These are phyloP conservation scores for Epichloe gansuensis DNA, from an alignment of 2,329 filamentous ascomycete species.

Conservation along the genomic window DNA sequence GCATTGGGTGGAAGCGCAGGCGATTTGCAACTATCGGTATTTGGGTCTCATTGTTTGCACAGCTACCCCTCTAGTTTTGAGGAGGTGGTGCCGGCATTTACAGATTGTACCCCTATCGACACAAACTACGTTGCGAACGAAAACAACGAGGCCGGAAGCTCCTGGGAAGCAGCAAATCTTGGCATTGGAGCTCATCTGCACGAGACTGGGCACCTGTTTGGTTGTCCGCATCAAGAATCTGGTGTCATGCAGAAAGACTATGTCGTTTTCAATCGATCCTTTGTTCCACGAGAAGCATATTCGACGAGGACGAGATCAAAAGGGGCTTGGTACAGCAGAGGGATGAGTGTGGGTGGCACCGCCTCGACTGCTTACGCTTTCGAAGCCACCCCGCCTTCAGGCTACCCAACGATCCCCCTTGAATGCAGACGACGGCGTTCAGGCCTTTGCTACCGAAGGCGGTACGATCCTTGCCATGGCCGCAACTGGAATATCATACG, in stretches of 20 bases:
- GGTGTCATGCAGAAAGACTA: constrained; percentile 94
- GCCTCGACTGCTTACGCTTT: constrained; percentile 79
- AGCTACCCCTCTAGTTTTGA: constrained; percentile 84
- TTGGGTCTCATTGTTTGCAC: constrained; percentile 84
- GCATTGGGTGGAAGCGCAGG: constrained; percentile 65
- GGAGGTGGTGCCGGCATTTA: constrained; percentile 80
- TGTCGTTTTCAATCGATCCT: constrained; percentile 70
- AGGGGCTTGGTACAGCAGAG: constrained; percentile 62
- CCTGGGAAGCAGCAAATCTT: constrained; percentile 90
- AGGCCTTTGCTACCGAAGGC: constrained; percentile 75
- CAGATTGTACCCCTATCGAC: constrained; percentile 82
- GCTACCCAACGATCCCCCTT: constrained; percentile 61
- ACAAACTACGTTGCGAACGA: constrained; percentile 72
- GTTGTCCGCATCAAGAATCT: constrained; percentile 76
- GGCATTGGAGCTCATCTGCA: constrained; percentile 89
- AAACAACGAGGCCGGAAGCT: constrained; percentile 75
- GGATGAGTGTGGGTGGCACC: constrained; percentile 87
- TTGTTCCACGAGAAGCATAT: constrained; percentile 69
- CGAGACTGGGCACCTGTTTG: constrained; percentile 81
- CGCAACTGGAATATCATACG: constrained; percentile 67
- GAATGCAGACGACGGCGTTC: constrained; percentile 61
- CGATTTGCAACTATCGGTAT: constrained; percentile 74
- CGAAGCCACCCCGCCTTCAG: constrained; percentile 83
- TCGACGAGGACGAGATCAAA: constrained; percentile 78
- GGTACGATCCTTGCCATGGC: constrained; percentile 67